Conservation (phyloP, 2,329 filamentous ascomycete genomes). For the Neoscytalidium dimidiatum region DNA sequence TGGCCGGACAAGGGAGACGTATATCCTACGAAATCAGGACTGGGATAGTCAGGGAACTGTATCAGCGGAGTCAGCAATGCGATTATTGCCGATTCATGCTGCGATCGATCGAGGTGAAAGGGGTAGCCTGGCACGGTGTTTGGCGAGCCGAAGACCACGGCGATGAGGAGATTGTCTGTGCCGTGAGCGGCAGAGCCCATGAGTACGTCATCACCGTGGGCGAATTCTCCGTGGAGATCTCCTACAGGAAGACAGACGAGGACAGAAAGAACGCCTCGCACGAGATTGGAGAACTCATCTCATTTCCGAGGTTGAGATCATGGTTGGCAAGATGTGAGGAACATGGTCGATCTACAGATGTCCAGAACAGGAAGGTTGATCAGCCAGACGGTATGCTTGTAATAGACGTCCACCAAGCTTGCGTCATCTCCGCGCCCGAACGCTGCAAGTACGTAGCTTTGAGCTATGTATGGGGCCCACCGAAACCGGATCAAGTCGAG, state of each 20-base stretch:
- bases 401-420: neutral
- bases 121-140: neutral
- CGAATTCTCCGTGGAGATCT: neutral
- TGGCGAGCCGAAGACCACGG: neutral
- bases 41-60: neutral
- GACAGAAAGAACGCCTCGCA: neutral
- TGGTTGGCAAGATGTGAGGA: neutral
- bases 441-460: conserved; percentile 2
- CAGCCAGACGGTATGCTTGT: neutral
- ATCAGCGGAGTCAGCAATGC: neutral
- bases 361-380: neutral
- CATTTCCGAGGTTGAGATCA: neutral
- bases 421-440: neutral
- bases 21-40: neutral
- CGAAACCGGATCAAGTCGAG: neutral
- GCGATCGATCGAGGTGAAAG: neutral
- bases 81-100: neutral
- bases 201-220: neutral
- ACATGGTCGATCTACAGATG: neutral
- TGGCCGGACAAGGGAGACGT: neutral
- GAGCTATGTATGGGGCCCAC: conserved; percentile 13
- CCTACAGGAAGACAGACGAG: neutral
- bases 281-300: neutral
- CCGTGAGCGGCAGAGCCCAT: neutral
- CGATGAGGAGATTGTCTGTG: neutral